Evolutionary conservation across 129 eudicot species (phyloP).

Genomic region (Tagetes patula): DNA sequence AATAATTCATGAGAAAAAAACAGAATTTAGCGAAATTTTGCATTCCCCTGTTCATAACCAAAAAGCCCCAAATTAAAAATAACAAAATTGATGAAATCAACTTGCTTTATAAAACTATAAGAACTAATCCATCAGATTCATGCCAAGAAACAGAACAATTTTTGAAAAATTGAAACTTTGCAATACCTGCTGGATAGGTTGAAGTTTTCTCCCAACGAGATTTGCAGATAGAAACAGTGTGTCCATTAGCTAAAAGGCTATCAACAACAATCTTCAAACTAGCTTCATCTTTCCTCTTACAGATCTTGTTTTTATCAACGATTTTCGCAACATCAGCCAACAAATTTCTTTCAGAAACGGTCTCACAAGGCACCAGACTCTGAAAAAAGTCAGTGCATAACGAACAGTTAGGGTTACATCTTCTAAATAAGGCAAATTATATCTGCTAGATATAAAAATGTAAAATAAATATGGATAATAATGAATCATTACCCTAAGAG

Average conservation of each 20-base stretch:
- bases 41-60: slow-evolving; percentile 54
- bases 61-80: neutral
- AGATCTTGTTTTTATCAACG: slow-evolving; percentile 52
- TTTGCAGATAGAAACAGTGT: slow-evolving; percentile 70
- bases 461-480: neutral
- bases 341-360: slow-evolving; percentile 57
- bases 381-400: slow-evolving; percentile 17
- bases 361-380: slow-evolving; percentile 65
- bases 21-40: too few relatives aligned
- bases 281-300: slow-evolving; percentile 46
- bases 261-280: slow-evolving; percentile 48
- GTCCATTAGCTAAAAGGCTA: slow-evolving; percentile 56
- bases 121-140: neutral
- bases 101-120: neutral
- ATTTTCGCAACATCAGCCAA: slow-evolving; percentile 65
- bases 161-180: neutral
- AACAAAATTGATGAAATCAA: neutral
- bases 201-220: slow-evolving; percentile 77
- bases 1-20: too few relatives aligned
- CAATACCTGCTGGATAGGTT: slow-evolving; percentile 65
- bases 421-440: neutral
- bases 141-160: neutral
- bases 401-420: neutral
- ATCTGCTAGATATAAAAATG: neutral
- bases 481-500: slow-evolving; percentile 50